phyloP scores from a whole-genome alignment of 2,329 filamentous ascomycete species.

The Colletotrichum eremochloae region DNA sequence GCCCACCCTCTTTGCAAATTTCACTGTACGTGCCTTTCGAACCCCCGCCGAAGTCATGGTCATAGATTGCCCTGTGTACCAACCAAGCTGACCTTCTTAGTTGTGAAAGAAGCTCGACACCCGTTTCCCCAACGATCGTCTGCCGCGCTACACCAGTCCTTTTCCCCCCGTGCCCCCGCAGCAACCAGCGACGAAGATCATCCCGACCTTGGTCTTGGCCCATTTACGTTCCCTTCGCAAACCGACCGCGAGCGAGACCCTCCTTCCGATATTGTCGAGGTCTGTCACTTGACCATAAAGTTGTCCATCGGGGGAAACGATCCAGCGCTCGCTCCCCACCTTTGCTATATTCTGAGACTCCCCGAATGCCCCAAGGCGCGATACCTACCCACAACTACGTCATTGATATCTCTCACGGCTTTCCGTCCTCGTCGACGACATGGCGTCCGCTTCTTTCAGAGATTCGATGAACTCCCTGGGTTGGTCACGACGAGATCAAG shows the following conservation, averaged over 20 bases:
- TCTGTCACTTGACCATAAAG: slow-evolving; percentile 35
- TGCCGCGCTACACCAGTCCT: slow-evolving; percentile 33
- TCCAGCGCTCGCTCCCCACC: slow-evolving; percentile 9
- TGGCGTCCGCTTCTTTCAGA: slow-evolving; percentile 91
- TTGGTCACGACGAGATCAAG: slow-evolving; percentile 88
- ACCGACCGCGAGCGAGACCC: slow-evolving; percentile 19
- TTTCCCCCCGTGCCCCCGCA: slow-evolving; percentile 16
- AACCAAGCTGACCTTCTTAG: slow-evolving; percentile 28
- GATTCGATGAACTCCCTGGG: slow-evolving; percentile 95
- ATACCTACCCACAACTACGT: slow-evolving; percentile 16
- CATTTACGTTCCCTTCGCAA: slow-evolving; percentile 20
- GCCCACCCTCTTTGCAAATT: slow-evolving; percentile 16
- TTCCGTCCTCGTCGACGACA: slow-evolving; percentile 53
- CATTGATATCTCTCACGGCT: slow-evolving; percentile 9
- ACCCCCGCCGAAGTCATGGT: not conserved
- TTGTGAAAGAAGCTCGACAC: slow-evolving; percentile 14
- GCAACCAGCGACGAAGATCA: slow-evolving; percentile 23
- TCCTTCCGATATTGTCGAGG: not conserved
- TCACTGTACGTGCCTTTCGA: slow-evolving; percentile 14
- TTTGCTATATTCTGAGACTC: not conserved
- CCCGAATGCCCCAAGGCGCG: not conserved
- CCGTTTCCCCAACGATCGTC: slow-evolving; percentile 17
- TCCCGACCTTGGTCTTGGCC: slow-evolving; percentile 13
- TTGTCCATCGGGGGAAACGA: not conserved
- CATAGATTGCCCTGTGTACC: slow-evolving; percentile 26